Evolutionary conservation across 2,329 filamentous ascomycete genomes (phyloP), one percentile per base, ranked within the genome.

Genomic region (Aspergillus terreus): DNA sequence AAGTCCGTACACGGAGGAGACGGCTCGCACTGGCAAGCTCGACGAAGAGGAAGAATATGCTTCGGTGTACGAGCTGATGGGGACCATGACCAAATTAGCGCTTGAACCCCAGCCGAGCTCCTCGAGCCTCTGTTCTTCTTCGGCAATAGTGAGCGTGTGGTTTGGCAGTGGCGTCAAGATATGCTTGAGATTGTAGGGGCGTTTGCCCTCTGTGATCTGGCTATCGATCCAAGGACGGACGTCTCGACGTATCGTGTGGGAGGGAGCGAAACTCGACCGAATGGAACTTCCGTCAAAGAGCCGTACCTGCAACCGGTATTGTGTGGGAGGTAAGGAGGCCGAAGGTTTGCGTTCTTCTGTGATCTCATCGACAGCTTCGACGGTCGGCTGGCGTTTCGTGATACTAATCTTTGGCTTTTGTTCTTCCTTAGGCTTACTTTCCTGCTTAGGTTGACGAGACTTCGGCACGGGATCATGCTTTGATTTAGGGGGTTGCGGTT

Each of bases 201-300:
- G 68, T 27, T 78, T 75, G 17, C 79, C 80, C 41, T 82, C 80
- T 10, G 69, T 75, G 55, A 82, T 77, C 33, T 81, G 76, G 51
- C 79, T 75, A 49, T 92, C 88, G 6, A 97, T 80, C 88, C 90
- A 96, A 6, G 77, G 72, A 6, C 92, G 82, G 1, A 97, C 85
- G 41, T 89, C 82, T 6, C 69, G 75, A 6, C 76, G 70, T 3
- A 96, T 77, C 0, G 81, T 87, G 6, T 81, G 77, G 2, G 75
- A 74, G 19, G 84, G 82, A 10, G 82, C 75, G 68, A 96, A 95
- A 15, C 81, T 83, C 3, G 79, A 81, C 38, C 90, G 84, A 15
- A 96, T 81, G 1, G 85, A 91, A 10, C 85, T 86, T 9, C 92
- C 92, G 64, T 96, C 90, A 51, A 95, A 88, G 0, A 96, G 77